phyloP scores from a whole-genome alignment of 495 filamentous ascomycete genomes.

The Penicillium dipodomyicola region DNA sequence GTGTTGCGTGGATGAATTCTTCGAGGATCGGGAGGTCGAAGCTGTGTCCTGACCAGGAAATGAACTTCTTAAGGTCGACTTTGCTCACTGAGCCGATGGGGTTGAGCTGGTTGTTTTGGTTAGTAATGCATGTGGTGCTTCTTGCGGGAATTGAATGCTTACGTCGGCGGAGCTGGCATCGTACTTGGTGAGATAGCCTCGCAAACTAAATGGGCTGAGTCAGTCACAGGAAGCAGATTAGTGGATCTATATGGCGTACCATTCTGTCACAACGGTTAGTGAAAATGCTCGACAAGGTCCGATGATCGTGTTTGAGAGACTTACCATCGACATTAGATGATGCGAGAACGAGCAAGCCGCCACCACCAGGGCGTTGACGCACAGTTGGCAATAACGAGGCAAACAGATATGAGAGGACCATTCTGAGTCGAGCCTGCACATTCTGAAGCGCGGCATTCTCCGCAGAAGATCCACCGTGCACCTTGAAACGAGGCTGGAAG shows the following conservation, averaged over 20 bases:
- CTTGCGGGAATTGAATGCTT: constrained; percentile 9
- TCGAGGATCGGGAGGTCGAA: constrained; percentile 72
- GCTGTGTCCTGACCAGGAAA: constrained; percentile 57
- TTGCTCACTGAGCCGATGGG: constrained; percentile 73
- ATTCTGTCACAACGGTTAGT: constrained; percentile 30
- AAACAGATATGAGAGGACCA: constrained; percentile 78
- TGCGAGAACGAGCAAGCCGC: constrained; percentile 62
- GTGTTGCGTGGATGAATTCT: constrained; percentile 70
- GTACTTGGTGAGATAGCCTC: constrained; percentile 75
- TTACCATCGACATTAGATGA: constrained; percentile 55
- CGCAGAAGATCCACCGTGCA: constrained; percentile 57
- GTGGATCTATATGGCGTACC: constrained; percentile 20
- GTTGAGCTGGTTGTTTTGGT: constrained; percentile 43
- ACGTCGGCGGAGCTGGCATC: constrained; percentile 60
- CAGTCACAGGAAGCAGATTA: neutral
- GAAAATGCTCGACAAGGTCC: neutral
- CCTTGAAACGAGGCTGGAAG: constrained; percentile 65
- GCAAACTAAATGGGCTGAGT: constrained; percentile 34
- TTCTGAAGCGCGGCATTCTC: constrained; percentile 77
- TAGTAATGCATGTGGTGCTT: constrained; percentile 1
- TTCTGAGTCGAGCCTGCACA: constrained; percentile 74
- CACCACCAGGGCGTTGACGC: constrained; percentile 50
- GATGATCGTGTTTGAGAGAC: constrained; percentile 5
- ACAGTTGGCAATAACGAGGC: constrained; percentile 64
- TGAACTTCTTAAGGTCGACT: constrained; percentile 76